Conservation (phyloP, 2,329 filamentous ascomycete genomes). For the Blastomyces gilchristii region DNA sequence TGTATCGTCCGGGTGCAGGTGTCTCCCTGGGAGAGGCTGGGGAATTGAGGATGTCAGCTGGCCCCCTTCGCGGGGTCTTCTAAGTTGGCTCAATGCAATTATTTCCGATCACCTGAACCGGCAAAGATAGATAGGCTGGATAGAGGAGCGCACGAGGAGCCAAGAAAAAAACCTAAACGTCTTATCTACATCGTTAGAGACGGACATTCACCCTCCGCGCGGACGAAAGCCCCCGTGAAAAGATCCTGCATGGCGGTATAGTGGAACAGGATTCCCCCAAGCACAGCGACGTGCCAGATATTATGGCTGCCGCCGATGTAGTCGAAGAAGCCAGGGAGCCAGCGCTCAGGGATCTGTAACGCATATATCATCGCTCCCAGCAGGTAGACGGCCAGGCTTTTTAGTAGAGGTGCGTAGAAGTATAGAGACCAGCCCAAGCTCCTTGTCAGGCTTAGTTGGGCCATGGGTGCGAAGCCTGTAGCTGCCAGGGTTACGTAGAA, state of each 20-base stretch:
- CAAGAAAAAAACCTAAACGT: neutral
- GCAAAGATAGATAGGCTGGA: neutral
- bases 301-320: slow-evolving; percentile 95
- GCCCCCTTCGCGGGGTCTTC: neutral
- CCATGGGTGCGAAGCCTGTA: slow-evolving; percentile 79
- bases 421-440: slow-evolving; percentile 71
- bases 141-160: neutral
- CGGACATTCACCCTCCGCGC: slow-evolving; percentile 45
- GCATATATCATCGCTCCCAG: slow-evolving; percentile 79
- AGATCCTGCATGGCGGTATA: slow-evolving; percentile 94
- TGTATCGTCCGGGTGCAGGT: neutral
- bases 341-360: slow-evolving; percentile 83
- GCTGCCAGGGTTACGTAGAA: slow-evolving; percentile 83
- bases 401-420: slow-evolving; percentile 80
- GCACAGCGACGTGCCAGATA: slow-evolving; percentile 89
- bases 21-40: too few species aligned
- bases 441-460: slow-evolving; percentile 70
- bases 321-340: slow-evolving; percentile 86
- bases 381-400: slow-evolving; percentile 79
- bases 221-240: slow-evolving; percentile 66
- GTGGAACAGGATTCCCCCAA: slow-evolving; percentile 94
- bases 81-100: neutral
- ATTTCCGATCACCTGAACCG: neutral
- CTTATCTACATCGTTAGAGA: neutral
- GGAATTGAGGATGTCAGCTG: neutral